Base-by-base conservation (phyloP, 2,329 filamentous ascomycete genomes). In the Bipolaris cookei region DNA sequence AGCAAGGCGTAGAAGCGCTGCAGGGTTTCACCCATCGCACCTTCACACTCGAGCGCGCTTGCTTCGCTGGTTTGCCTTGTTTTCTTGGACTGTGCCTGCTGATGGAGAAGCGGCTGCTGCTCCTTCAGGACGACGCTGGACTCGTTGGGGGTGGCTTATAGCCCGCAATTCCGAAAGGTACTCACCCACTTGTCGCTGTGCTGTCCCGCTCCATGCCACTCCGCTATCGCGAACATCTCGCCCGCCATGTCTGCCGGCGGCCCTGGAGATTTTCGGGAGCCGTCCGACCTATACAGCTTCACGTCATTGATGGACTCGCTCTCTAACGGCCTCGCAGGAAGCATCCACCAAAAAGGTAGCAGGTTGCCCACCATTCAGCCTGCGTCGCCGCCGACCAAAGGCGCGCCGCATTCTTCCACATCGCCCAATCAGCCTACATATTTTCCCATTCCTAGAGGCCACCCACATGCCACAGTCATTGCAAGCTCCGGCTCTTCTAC, bases 51-150 rank as follows among this genome's bases (percentile, higher is more conserved):
- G 56, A 60, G 55, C 63, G 62, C 50, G 37, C 51, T 39, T 55
- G 58, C 56, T 53, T 51, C 49, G 47, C 35, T 56, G 49, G 57
- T 57, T 56, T 62, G 61, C 51, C 51, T 58, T 56, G 21, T 41
- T 47, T 47, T 44, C 55, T 61, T 64, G 65, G 64, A 68, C 57
- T 61, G 63, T 57, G 61, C 61, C 63, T 67, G 70, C 69, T 66
- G 59, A 75, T 76, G 73, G 73, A 74, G 72, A 72, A 54, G 69
- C 61, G 50, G 67, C 69, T 64, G 67, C 63, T 66, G 62, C 54
- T 66, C 61, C 56, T 58, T 66, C 64, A 70, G 64, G 67, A 74
- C 69, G 70, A 74, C 69, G 70, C 63, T 64, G 72, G 65, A 68
- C 62, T 62, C 62, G 72, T 66, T 64, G 71, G 68, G 61, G 69